These are phyloP conservation scores for Ustulina deusta DNA, from an alignment of 2,329 filamentous ascomycete species.

Conservation along the genomic window DNA sequence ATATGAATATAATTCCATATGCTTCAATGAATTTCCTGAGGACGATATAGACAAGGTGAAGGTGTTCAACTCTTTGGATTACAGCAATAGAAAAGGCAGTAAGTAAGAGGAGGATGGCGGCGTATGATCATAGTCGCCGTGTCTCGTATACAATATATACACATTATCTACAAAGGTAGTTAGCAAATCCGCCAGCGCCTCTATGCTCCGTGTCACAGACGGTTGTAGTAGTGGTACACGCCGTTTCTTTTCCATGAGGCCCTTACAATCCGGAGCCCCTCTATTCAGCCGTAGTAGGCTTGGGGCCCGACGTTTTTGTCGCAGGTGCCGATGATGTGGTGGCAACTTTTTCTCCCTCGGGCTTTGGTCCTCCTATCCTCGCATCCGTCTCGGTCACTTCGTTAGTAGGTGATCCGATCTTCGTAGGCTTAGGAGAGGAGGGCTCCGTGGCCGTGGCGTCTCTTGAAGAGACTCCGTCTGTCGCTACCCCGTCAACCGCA, in stretches of 20 bases:
- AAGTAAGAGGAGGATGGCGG: conserved; percentile 1
- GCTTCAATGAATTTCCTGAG: neutral
- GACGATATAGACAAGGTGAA: neutral
- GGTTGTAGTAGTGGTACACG: conserved; percentile 30
- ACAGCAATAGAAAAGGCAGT: neutral
- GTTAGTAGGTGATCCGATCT: conserved; percentile 8
- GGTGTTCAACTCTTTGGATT: neutral
- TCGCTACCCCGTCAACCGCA: conserved; percentile 41
- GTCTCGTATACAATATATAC: conserved; percentile 37
- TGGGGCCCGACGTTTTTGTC: neutral
- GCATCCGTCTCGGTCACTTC: conserved; percentile 29
- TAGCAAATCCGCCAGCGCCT: conserved; percentile 21
- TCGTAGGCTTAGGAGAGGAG: conserved; percentile 25
- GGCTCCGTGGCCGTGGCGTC: conserved; percentile 43
- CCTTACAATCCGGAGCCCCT: neutral
- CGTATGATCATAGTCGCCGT: conserved; percentile 11
- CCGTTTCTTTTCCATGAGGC: neutral
- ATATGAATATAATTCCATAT: neutral
- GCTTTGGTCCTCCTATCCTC: conserved; percentile 30
- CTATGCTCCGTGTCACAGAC: conserved; percentile 24
- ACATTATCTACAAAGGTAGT: conserved; percentile 33
- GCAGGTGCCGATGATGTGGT: conserved; percentile 1
- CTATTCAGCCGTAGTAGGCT: conserved; percentile 19
- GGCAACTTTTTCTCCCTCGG: conserved; percentile 5
- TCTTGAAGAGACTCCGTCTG: conserved; percentile 47